phyloP scores from a whole-genome alignment of 1,139 yeast genomes.

The Blastobotrys serpentis region DNA sequence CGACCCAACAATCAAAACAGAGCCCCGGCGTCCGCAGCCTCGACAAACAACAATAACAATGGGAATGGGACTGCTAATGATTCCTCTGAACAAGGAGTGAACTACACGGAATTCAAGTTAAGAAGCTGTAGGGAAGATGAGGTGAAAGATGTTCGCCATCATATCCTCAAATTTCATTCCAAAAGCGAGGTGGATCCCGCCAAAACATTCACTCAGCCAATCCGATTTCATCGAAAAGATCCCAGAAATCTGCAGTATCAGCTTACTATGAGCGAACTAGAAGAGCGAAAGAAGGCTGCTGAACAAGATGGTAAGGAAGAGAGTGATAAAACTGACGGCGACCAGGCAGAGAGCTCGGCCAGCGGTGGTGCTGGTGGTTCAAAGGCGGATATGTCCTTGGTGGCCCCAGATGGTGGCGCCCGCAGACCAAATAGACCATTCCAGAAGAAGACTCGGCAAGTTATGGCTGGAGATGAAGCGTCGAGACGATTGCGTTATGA shows the following conservation, averaged over 20 bases:
- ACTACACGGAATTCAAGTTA: conserved; percentile 61
- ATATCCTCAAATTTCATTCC: conserved; percentile 77
- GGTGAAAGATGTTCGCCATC: conserved; percentile 70
- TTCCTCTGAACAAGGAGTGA: conserved; percentile 6
- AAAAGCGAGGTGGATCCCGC: conserved; percentile 69
- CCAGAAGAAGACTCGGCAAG: conserved; percentile 82
- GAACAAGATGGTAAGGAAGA: conserved; percentile 37
- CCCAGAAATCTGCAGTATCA: conserved; percentile 88
- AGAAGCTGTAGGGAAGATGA: conserved; percentile 74
- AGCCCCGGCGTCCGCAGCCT: too few species aligned
- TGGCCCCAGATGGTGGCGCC: conserved; percentile 95
- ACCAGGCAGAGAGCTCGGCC: conserved; percentile 49
- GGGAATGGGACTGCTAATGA: background rate
- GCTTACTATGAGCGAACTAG: conserved; percentile 58
- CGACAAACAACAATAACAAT: background rate
- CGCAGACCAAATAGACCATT: conserved; percentile 62
- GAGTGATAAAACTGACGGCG: conserved; percentile 24
- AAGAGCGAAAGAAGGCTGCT: conserved; percentile 35
- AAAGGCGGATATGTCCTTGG: conserved; percentile 51
- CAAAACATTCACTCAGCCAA: conserved; percentile 72
- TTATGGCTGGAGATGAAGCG: conserved; percentile 73
- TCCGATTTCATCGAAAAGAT: conserved; percentile 86
- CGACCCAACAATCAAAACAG: too few species aligned
- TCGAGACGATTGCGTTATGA: conserved; percentile 85
- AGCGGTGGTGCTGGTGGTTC: too few species aligned